phyloP scores from a whole-genome alignment of 2,329 filamentous ascomycete genomes.

The Macrophomina pseudophaseolina region DNA sequence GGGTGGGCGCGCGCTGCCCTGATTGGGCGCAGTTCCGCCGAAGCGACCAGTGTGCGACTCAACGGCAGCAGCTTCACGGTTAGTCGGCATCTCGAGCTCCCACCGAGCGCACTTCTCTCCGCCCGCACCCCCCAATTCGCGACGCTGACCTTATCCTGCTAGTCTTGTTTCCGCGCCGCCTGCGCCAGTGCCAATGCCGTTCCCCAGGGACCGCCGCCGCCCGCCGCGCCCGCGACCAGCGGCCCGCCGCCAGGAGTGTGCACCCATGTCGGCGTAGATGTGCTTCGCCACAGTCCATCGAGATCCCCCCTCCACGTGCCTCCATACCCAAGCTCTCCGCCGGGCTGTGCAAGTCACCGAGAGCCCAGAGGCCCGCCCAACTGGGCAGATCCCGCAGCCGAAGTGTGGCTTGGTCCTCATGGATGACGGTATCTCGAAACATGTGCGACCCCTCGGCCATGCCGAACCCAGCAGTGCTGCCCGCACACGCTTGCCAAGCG shows the following conservation, averaged over 20 bases:
- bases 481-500: constrained; percentile 20
- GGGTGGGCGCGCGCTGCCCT: constrained; percentile 2
- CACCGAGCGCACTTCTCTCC: constrained; percentile 19
- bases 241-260: constrained; percentile 7
- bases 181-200: constrained; percentile 6
- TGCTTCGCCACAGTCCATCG: constrained; percentile 16
- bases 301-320: constrained; percentile 8
- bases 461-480: constrained; percentile 16
- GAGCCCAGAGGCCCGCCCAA: neutral
- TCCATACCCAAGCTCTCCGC: constrained; percentile 2
- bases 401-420: constrained; percentile 12
- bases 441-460: constrained; percentile 20
- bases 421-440: constrained; percentile 15
- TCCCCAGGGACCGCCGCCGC: constrained; percentile 23
- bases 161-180: constrained; percentile 18
- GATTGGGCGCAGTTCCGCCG: constrained; percentile 22
- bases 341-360: constrained; percentile 18
- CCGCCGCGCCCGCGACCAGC: constrained; percentile 9
- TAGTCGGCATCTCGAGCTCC: constrained; percentile 22
- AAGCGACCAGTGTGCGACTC: constrained; percentile 24
- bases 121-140: constrained; percentile 15
- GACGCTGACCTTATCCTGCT: constrained; percentile 12
- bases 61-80: constrained; percentile 20
- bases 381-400: constrained; percentile 13
- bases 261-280: constrained; percentile 18